Evolutionary conservation across 805 yeast genomes (phyloP).

Genomic region (Phaffomyces opuntiae): DNA sequence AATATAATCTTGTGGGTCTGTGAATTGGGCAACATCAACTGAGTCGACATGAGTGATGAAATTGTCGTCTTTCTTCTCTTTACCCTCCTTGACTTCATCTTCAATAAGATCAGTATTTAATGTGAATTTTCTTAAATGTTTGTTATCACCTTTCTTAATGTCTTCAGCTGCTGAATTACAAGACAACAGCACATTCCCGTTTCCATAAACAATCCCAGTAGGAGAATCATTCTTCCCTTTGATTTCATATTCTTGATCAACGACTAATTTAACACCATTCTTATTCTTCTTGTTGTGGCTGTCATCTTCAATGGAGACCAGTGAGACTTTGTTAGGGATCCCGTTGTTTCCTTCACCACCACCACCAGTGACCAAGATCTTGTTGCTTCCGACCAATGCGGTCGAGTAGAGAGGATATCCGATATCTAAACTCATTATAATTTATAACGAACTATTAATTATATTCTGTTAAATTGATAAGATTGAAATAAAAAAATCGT

Average conservation of each 20-base stretch:
- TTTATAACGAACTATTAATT: background rate
- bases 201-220: conserved; percentile 60
- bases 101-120: conserved; percentile 5
- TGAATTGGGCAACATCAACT: conserved; percentile 46
- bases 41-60: conserved; percentile 22
- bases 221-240: conserved; percentile 79
- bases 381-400: conserved; percentile 52
- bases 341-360: conserved; percentile 95
- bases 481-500: too few relatives aligned
- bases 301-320: conserved; percentile 42
- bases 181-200: conserved; percentile 53
- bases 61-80: conserved; percentile 26
- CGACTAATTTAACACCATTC: conserved; percentile 33
- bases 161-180: conserved; percentile 62
- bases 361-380: conserved; percentile 79
- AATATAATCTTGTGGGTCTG: conserved; percentile 44
- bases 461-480: background rate
- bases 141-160: conserved; percentile 55
- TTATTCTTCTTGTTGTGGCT: conserved; percentile 6
- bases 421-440: conserved; percentile 1
- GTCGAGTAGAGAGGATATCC: conserved; percentile 75
- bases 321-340: conserved; percentile 75
- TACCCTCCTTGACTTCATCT: too few relatives aligned
- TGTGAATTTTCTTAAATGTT: conserved; percentile 60
- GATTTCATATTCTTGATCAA: conserved; percentile 55